A percentile compares a stretch with the other conserved stretches of the same genome.
Conservation (phyloP, 768 basidiomycete species). For the Amanita inopinata region DNA sequence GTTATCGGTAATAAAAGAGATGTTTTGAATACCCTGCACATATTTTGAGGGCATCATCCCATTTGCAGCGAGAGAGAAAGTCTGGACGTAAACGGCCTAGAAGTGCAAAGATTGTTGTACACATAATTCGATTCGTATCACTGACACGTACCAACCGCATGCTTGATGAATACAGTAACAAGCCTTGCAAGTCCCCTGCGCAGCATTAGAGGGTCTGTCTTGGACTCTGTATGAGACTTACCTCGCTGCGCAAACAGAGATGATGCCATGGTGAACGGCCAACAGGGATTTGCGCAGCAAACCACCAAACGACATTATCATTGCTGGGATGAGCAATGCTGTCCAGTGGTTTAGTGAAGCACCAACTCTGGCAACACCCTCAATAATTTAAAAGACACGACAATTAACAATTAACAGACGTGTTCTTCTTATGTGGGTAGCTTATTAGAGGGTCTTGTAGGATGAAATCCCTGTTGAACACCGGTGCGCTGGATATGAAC, state of each 20-base stretch:
- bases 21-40: constrained; percentile 44
- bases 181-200: constrained; percentile 36
- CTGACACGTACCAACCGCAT: constrained; percentile 39
- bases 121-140: neutral
- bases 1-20: too few relatives aligned
- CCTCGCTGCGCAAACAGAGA: constrained; percentile 37
- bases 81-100: constrained; percentile 53
- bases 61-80: constrained; percentile 56
- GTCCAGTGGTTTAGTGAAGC: constrained; percentile 36
- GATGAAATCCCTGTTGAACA: constrained; percentile 42
- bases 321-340: constrained; percentile 37
- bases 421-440: constrained; percentile 38
- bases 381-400: constrained; percentile 3
- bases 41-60: constrained; percentile 33
- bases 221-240: constrained; percentile 12
- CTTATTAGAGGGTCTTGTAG: constrained; percentile 42
- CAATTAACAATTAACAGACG: constrained; percentile 22
- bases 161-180: constrained; percentile 43
- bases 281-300: constrained; percentile 33
- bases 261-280: constrained; percentile 47
- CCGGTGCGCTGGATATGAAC: constrained; percentile 26
- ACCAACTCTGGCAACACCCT: constrained; percentile 29
- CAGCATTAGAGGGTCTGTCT: constrained; percentile 1
- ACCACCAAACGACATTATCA: constrained; percentile 27
- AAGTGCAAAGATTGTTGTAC: neutral